These are phyloP conservation scores for Suillus americanus DNA, from an alignment of 768 basidiomycete species.

Conservation along the genomic window DNA sequence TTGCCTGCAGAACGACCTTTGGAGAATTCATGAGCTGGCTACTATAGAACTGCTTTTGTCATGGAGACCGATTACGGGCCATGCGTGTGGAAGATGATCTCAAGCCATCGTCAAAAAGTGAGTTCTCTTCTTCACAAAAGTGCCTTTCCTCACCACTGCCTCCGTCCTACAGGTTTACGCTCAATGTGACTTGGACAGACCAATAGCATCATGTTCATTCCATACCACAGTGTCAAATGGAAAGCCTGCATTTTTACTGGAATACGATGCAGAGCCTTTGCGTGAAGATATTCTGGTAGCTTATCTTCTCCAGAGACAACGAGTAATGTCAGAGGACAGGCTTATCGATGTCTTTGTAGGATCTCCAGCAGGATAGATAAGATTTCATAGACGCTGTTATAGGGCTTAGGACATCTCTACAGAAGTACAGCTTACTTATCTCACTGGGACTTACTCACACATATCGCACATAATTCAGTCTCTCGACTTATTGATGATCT, in stretches of 20 bases:
- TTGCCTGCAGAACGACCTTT: not conserved
- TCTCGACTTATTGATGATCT: not conserved
- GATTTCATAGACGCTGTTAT: not conserved
- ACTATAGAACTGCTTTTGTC: conserved; percentile 18
- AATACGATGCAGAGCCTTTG: conserved; percentile 23
- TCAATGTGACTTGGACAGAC: conserved; percentile 21
- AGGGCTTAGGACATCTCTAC: not conserved
- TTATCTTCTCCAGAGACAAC: conserved; percentile 28
- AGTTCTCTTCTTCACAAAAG: not conserved
- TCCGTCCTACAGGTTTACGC: conserved; percentile 20
- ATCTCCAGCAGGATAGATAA: not conserved
- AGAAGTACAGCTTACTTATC: not conserved
- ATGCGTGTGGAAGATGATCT: conserved; percentile 27
- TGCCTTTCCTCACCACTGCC: not conserved
- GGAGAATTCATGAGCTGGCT: not conserved
- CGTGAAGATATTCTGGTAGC: conserved; percentile 30
- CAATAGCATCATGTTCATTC: conserved; percentile 24
- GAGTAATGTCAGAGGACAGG: conserved; percentile 22
- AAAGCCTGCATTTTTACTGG: conserved; percentile 23
- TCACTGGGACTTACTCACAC: not conserved
- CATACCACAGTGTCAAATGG: conserved; percentile 3
- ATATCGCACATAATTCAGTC: not conserved
- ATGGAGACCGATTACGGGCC: conserved; percentile 23
- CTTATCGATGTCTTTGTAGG: conserved; percentile 28
- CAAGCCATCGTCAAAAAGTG: conserved; percentile 24